Base-by-base conservation (phyloP, 345 rosid genomes). In the Eucalyptus pauciflora region DNA sequence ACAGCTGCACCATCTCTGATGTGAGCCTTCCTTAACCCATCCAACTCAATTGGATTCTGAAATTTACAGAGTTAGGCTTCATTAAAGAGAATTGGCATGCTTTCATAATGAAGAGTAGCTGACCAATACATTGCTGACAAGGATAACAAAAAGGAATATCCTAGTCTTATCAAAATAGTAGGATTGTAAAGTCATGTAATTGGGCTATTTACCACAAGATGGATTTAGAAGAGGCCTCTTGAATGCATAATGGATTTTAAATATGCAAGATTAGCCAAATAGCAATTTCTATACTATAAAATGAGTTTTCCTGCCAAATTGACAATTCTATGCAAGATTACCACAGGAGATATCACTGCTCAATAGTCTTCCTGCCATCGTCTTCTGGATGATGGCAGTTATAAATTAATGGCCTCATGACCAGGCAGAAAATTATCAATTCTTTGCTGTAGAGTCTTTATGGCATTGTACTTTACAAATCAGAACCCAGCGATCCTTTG, bases 1-100 rank as follows among this genome's bases (percentile, higher is more conserved):
- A 97, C 97, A 93, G 98, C 99, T 86, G 99, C 99, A 91, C 99
- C 99, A 95, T 98, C 99, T 49, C 99, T 97, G 88, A 97, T 91
- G 87, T 98, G 99, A 43, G 99, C 96, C 56, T 96, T 96, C 93
- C 90, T 96, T 81, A 98, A 89, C 89, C 99, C 99, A 54, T 96
- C 96, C 89, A 97, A 91, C 93, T 98, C 99, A 91, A 93, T 95
- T 6, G 97, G 95, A 87, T 98, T 98, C 99, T 97, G 90, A 13
- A 86, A 87, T 29, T 41, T 49, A 48, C 80, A 87, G 85, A 48
- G 83, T 58, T 81, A 90, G 76, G 81, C 87, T 31, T 50, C n/a
- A 46, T 49, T 87, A 41, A 25, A n/a, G 45, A 48, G 45, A 69
- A 67, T 86, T 31, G 46, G 87, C 62, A 86, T 86, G 27, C 80